Base-by-base conservation (phyloP, 106 monocot genomes). In the Dioscorea dumetorum region DNA sequence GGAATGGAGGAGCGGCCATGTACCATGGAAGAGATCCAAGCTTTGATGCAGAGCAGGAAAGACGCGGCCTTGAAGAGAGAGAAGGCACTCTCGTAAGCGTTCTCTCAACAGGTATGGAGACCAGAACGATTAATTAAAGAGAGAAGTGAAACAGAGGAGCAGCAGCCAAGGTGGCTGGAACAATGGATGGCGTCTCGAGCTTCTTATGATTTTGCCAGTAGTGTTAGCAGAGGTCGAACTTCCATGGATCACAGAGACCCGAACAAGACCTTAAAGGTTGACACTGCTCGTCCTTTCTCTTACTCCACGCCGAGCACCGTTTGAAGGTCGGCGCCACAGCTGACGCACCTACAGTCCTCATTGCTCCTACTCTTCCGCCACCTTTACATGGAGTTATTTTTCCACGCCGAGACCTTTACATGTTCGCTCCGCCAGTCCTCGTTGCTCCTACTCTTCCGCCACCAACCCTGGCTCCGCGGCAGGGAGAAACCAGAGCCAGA, bases 381-480 rank as follows among this genome's bases (percentile, higher is more conserved):
- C 95, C 12, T 88, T 91, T 0, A 89, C 92, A n/a, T n/a, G n/a
- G n/a, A n/a, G n/a, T n/a, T n/a, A n/a, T 15, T 92, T 87, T 17
- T 66, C 81, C 11, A 97, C 84, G 54, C 50, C 72, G 19, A 69
- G 84, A 2, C 78, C 84, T 0, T 58, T 82, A n/a, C 87, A 95
- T 41, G 82, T 92, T 41, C 86, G 89, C 20, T 97, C 97, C 0
- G 86, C 97, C 16, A 97, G 97, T 78, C 97, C 97, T 4, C 81
- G 92, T 14, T 83, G 69, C 12, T 49, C 61, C 48, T 49, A 60
- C 34, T n/a, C 49, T 21, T 23, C 16, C 62, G 50, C 48, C 32
- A n/a, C 64, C n/a, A n/a, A n/a, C 51, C 12, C 15, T 15, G 65
- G 52, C 64, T n/a, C 22, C 41, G 61, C 67, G 48, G 49, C 34